Conservation (phyloP, 2,329 filamentous ascomycete species). For the Diaporthe sp. region DNA sequence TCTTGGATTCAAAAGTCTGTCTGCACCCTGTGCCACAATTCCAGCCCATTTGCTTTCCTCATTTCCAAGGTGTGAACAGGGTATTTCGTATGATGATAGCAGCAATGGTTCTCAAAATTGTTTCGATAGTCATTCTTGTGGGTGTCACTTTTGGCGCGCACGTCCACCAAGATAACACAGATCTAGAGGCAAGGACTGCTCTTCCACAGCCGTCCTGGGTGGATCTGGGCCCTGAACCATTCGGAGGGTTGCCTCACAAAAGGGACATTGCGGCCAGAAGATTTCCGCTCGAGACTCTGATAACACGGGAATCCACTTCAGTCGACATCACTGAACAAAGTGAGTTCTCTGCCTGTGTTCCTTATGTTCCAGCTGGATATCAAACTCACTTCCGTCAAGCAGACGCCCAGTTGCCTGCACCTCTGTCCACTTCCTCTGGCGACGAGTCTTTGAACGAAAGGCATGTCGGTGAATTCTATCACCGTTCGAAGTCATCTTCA, state of each 20-base stretch:
- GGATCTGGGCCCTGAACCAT: not conserved
- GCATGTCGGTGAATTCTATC: not conserved
- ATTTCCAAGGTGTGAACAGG: not conserved
- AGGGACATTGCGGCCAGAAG: not conserved
- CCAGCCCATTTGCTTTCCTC: no score
- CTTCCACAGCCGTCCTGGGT: slow-evolving; percentile 2
- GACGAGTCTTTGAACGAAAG: not conserved
- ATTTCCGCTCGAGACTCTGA: not conserved
- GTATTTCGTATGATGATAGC: not conserved
- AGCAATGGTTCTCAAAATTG: not conserved
- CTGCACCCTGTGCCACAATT: not conserved
- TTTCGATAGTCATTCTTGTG: slow-evolving; percentile 3
- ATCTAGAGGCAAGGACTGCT: not conserved
- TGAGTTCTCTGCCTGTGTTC: not conserved
- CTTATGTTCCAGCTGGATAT: no score
- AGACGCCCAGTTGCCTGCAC: not conserved
- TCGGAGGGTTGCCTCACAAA: not conserved
- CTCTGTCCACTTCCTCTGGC: not conserved
- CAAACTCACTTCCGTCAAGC: not conserved
- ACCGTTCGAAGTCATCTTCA: not conserved
- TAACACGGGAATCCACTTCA: not conserved
- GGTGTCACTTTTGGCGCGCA: not conserved
- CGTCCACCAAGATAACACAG: not conserved
- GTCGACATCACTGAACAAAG: not conserved
- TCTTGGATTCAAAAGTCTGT: not conserved